A percentile compares a stretch with the other conserved stretches of the same genome.
These are phyloP conservation scores for Trametes elegans DNA, from an alignment of 768 basidiomycete species.

Conservation along the genomic window DNA sequence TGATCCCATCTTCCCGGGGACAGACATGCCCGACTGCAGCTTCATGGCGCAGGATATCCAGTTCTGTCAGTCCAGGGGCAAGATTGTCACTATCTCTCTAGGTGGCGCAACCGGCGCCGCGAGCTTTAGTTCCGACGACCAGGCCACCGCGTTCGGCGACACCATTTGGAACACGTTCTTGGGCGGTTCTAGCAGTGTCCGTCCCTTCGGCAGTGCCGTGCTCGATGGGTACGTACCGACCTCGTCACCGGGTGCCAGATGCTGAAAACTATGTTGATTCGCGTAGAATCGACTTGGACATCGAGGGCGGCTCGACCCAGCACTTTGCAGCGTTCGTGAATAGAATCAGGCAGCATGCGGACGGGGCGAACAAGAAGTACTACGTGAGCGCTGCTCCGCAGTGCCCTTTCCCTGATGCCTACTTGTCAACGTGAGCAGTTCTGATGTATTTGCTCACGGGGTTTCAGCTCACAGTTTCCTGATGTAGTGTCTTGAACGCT, in stretches of 20 bases:
- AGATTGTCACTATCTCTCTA: slow-evolving; percentile 39
- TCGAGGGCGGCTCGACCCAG: slow-evolving; percentile 56
- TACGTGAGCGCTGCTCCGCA: slow-evolving; percentile 65
- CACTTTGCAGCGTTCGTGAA: slow-evolving; percentile 40
- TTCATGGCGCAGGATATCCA: slow-evolving; percentile 60
- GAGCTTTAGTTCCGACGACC: slow-evolving; percentile 55
- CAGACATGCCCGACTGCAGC: slow-evolving; percentile 58
- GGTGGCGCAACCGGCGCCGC: slow-evolving; percentile 54
- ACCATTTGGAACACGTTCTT: slow-evolving; percentile 74
- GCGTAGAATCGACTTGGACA: slow-evolving; percentile 66
- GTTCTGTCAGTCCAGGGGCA: slow-evolving; percentile 52
- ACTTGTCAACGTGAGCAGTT: slow-evolving; percentile 40
- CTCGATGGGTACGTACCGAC: slow-evolving; percentile 68
- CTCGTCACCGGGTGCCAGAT: too few relatives aligned
- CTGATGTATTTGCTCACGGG: too few relatives aligned
- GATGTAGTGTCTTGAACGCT: slow-evolving; percentile 47
- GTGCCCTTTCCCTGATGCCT: slow-evolving; percentile 69
- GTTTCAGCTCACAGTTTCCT: background rate
- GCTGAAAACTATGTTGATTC: background rate
- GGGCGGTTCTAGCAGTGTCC: slow-evolving; percentile 56
- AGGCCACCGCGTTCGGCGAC: slow-evolving; percentile 58
- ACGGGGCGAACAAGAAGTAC: slow-evolving; percentile 55
- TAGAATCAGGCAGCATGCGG: slow-evolving; percentile 49
- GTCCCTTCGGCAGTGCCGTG: slow-evolving; percentile 71
- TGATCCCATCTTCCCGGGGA: slow-evolving; percentile 59